These are phyloP conservation scores for Amanita molliuscula DNA, from an alignment of 768 basidiomycete species.

Conservation along the genomic window DNA sequence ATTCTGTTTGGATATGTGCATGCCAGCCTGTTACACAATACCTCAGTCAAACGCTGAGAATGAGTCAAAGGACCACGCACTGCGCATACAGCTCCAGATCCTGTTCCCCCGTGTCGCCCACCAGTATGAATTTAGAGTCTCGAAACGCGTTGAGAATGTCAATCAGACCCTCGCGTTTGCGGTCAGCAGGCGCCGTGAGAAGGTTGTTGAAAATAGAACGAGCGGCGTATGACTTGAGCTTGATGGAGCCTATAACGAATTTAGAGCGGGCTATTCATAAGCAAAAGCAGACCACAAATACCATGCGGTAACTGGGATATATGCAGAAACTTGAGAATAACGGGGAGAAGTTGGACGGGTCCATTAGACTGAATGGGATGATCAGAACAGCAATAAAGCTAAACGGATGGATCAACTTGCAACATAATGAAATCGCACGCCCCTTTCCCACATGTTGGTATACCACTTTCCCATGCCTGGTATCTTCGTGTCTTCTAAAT, in stretches of 20 bases:
- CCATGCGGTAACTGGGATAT: constrained; percentile 62
- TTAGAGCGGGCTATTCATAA: background rate
- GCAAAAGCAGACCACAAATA: constrained; percentile 10
- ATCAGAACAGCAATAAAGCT: background rate
- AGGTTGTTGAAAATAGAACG: constrained; percentile 78
- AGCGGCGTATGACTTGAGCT: constrained; percentile 78
- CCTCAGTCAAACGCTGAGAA: background rate
- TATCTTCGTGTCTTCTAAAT: constrained; percentile 67
- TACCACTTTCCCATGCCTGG: constrained; percentile 83
- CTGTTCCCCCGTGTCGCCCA: constrained; percentile 93
- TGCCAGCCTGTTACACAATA: constrained; percentile 36
- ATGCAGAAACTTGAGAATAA: constrained; percentile 66
- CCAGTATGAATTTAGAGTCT: constrained; percentile 65
- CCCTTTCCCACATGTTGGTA: constrained; percentile 50
- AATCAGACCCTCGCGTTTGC: constrained; percentile 75
- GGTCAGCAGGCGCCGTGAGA: constrained; percentile 68
- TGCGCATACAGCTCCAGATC: constrained; percentile 86
- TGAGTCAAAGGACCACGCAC: constrained; percentile 20
- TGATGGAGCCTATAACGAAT: constrained; percentile 50
- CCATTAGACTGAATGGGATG: constrained; percentile 59
- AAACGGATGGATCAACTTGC: constrained; percentile 32
- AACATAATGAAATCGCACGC: constrained; percentile 83
- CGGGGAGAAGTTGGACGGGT: constrained; percentile 75
- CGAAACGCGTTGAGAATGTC: constrained; percentile 72
- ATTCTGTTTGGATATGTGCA: constrained; percentile 59